These are phyloP conservation scores for Brassica balearica DNA, from an alignment of 441 rosid species.

Conservation along the genomic window DNA sequence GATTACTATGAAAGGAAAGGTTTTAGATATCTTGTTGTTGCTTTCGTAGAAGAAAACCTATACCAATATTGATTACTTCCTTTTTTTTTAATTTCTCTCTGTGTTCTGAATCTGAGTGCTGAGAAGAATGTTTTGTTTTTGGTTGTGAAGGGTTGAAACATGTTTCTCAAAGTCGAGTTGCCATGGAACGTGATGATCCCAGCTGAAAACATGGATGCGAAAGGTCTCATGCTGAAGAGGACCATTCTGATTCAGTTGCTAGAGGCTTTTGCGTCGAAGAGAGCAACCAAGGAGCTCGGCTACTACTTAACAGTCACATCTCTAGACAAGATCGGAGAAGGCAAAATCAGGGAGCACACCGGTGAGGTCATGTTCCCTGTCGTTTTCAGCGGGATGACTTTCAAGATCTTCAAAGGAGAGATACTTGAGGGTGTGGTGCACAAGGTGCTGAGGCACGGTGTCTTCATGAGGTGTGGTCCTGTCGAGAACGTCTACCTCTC, in stretches of 20 bases:
- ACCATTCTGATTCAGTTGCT: conserved; percentile 62
- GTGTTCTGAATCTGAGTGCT: not conserved
- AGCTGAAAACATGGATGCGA: conserved; percentile 63
- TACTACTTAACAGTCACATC: conserved; percentile 69
- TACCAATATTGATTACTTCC: not conserved
- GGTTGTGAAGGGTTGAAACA: conserved; percentile 39
- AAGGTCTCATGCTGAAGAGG: conserved; percentile 73
- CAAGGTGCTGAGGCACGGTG: conserved; percentile 84
- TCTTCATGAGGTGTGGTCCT: conserved; percentile 79
- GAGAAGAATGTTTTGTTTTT: not conserved
- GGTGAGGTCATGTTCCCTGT: conserved; percentile 92
- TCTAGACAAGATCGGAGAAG: conserved; percentile 69
- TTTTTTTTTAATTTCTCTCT: not conserved
- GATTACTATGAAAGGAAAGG: not conserved
- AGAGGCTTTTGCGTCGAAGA: conserved; percentile 68
- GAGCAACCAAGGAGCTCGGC: conserved; percentile 77
- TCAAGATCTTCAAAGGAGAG: conserved; percentile 85
- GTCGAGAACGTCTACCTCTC: conserved; percentile 65
- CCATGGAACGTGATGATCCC: conserved; percentile 84
- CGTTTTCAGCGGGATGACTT: conserved; percentile 68
- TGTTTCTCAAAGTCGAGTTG: conserved; percentile 78
- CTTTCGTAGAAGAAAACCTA: not conserved
- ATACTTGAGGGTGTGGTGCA: conserved; percentile 68
- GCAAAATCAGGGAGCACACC: conserved; percentile 64
- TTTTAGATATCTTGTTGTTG: not conserved